These are phyloP conservation scores for Ilex aquifolium DNA, from an alignment of 257 asterid species.

Conservation along the genomic window DNA sequence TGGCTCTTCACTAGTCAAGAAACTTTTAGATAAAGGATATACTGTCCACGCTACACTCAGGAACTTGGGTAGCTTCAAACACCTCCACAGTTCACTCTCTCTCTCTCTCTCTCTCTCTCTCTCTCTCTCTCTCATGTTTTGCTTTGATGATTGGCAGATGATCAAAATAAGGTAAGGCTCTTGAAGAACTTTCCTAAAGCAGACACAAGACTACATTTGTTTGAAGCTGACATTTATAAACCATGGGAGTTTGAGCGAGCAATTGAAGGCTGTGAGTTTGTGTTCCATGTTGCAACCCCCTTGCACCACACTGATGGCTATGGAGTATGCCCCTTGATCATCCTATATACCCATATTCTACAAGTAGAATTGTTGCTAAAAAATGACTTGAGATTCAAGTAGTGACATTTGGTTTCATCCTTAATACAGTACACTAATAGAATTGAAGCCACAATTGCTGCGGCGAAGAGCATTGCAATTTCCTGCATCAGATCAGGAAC, in stretches of 20 bases:
- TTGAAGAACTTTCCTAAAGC: conserved; percentile 39
- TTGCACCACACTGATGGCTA: conserved; percentile 21
- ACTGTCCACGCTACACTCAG: conserved; percentile 64
- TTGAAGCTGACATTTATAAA: conserved; percentile 60
- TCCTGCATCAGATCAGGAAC: conserved; percentile 29
- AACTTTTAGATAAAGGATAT: conserved; percentile 47
- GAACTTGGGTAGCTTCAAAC: conserved; percentile 25
- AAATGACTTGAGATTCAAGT: neutral
- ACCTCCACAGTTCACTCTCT: neutral
- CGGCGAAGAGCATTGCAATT: conserved; percentile 29
- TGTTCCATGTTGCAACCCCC: conserved; percentile 70
- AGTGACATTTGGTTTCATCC: neutral
- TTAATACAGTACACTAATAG: conserved; percentile 38
- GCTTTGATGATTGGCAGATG: conserved; percentile 28
- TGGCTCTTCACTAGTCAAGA: conserved; percentile 45
- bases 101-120: neutral
- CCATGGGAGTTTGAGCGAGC: conserved; percentile 44
- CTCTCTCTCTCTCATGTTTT: neutral
- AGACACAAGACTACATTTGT: conserved; percentile 35
- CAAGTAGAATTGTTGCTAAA: neutral
- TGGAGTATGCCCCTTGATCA: conserved; percentile 16
- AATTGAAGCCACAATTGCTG: conserved; percentile 45
- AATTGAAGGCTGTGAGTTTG: conserved; percentile 44
- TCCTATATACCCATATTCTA: too few species aligned
- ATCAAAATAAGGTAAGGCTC: conserved; percentile 46